Evolutionary conservation across 1,284 basidiomycete species (phyloP), one percentile per base, ranked within the genome.

Genomic region (Schizopora paradoxa): DNA sequence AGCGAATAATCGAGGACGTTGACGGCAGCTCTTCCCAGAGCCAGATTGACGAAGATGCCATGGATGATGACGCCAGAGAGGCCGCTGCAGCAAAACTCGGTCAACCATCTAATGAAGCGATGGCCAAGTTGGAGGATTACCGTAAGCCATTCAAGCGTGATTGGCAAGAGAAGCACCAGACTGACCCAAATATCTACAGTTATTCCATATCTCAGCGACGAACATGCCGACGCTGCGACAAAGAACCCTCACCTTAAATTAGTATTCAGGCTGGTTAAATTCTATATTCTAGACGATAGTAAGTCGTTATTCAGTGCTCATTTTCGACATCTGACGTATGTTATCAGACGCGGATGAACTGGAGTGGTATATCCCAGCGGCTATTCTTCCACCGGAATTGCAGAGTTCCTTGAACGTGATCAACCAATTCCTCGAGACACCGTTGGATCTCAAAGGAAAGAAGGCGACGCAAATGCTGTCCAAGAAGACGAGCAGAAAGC

Each of bases 211-310:
- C 71, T 80, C 34, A 78, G 66, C 43, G 80, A 91, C 45, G 79
- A 87, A 45, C 76, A 83, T 44, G 81, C 79, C 4, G 67, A 79
- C n/a, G 88, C 86, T 0, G 84, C 84, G 0, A 83, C 82, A 19
- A 82, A 78, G 56, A 81, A 94, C 57, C 69, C 82, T 3, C 74
- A 85, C 46, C 67, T 96, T 51, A 91, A 91, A 58, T 75, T 96
- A 6, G 64, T 97, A 52, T 86, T 94, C 62, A 77, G 82, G 23
- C 65, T 92, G 13, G 67, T 79, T 21, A 77, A 78, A 45, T 90
- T 86, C 61, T 67, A 66, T 52, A 69, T 82, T 43, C 59, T 74
- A 26, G 72, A 79, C 44, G 76, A 86, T 60, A 76, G 88, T 86
- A 48, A 41, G 61, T 52, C 34, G 41, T 27, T 39, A 29, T 16